Evolutionary conservation across 2,329 filamentous ascomycete species (phyloP).

Genomic region (Sclerotinia trifoliorum): DNA sequence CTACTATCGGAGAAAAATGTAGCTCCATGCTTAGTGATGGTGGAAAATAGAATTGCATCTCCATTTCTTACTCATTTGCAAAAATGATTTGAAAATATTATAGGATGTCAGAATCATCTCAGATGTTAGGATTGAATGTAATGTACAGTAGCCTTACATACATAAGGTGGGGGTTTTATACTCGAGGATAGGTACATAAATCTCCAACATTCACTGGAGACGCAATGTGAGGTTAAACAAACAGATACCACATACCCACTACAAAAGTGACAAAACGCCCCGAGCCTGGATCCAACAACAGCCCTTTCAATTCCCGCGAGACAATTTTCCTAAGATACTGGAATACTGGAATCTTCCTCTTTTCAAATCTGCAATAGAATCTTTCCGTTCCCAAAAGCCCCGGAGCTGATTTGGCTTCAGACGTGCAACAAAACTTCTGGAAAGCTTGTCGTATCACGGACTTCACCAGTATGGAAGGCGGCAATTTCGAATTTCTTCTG

Average conservation of each 20-base stretch:
- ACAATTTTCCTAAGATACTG: not conserved
- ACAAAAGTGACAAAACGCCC: not conserved
- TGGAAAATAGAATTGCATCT: not conserved
- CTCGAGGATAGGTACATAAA: too few relatives aligned
- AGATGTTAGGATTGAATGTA: not conserved
- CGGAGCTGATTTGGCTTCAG: not conserved
- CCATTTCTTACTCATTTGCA: not conserved
- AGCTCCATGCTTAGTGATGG: not conserved
- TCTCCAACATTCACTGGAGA: too few relatives aligned
- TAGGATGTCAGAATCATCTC: not conserved
- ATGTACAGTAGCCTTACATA: too few relatives aligned
- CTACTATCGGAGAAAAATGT: constrained; percentile 12
- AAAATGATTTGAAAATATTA: not conserved
- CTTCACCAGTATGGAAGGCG: constrained; percentile 32
- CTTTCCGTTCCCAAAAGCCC: not conserved
- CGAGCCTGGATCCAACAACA: not conserved
- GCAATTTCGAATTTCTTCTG: constrained; percentile 32
- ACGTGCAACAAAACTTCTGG: not conserved
- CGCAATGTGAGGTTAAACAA: not conserved
- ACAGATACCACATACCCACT: not conserved
- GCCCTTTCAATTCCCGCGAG: not conserved
- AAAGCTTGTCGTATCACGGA: not conserved
- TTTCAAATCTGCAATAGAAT: not conserved
- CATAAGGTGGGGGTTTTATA: not conserved
- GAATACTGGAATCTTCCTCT: not conserved